Base-by-base conservation (phyloP, 75 land plant genomes). In the Ceratopteris richardii region DNA sequence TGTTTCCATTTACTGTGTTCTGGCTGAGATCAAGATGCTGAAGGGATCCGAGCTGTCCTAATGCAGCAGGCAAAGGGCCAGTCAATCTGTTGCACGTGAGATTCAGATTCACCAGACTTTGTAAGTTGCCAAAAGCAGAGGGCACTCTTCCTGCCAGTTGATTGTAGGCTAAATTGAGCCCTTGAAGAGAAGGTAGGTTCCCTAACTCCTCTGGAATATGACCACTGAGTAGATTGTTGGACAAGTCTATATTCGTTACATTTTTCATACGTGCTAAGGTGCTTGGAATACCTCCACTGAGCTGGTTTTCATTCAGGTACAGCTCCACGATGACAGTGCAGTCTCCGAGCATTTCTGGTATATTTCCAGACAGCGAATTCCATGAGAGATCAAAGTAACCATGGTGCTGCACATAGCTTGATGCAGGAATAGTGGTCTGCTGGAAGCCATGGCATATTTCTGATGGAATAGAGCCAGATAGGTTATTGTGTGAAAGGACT, bases 401-500 rank as follows among this genome's bases (percentile, higher is more conserved):
- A 66, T 29, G 23, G 19, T 44, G 22, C 11, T 41, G 41, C 55
- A 64, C 29, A 29, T 64, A 41, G 42, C 37, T 39, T 4, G 3
- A 3, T 19, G 14, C 14, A 18, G 67, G 67, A 40, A 65, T 43
- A 9, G 42, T 18, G 28, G 25, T 7, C 29, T 61, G 52, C 30
- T 66, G 52, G 28, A 66, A 60, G 5, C 43, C 40, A 24, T 19
- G 21, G 16, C 26, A 44, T 50, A 72, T 48, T 28, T 66, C 70
- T 0, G 41, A 12, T 23, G 88, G 73, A 3, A 88, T 74, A 11
- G 69, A 14, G 7, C 94, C 88, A 54, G 66, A 52, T 30, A 88
- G 76, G 46, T 39, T 60, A 55, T 84, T 83, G 25, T 16, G 24
- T 2, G 84, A 85, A 20, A 88, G 77, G 51, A 73, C 78, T 19